Conservation (phyloP, 2,329 filamentous ascomycete genomes). For the Microascus cirrosus region DNA sequence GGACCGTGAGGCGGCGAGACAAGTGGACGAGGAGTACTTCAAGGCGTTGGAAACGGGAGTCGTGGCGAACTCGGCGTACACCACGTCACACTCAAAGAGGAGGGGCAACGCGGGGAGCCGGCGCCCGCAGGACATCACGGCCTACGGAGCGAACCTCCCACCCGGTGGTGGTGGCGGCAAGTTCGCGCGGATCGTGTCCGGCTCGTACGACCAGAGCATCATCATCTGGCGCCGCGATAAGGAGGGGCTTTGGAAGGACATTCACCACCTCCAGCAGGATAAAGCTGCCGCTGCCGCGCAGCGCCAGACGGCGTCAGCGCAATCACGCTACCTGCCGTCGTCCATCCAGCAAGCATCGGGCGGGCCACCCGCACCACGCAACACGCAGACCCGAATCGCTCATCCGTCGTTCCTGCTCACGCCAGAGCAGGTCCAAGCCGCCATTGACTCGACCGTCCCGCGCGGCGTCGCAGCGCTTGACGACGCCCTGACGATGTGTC, state of each 20-base stretch:
- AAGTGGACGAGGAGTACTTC: slow-evolving; percentile 64
- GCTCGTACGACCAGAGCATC: slow-evolving; percentile 91
- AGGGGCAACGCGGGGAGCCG: slow-evolving; percentile 60
- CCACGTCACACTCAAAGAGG: slow-evolving; percentile 21
- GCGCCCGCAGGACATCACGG: slow-evolving; percentile 63
- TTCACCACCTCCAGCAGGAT: slow-evolving; percentile 65
- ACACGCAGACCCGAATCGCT: not conserved
- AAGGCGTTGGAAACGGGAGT: slow-evolving; percentile 41
- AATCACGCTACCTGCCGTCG: not conserved
- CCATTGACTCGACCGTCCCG: slow-evolving; percentile 43
- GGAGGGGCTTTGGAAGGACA: slow-evolving; percentile 74
- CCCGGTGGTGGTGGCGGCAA: slow-evolving; percentile 82
- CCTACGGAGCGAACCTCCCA: slow-evolving; percentile 75
- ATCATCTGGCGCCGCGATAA: slow-evolving; percentile 87
- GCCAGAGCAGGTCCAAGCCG: slow-evolving; percentile 12
- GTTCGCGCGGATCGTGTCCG: slow-evolving; percentile 92
- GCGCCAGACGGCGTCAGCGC: slow-evolving; percentile 9
- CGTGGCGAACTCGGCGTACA: slow-evolving; percentile 23
- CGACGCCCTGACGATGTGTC: slow-evolving; percentile 32
- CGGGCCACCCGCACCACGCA: not conserved
- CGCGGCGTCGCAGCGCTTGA: slow-evolving; percentile 36
- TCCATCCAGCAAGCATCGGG: not conserved
- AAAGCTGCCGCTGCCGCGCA: slow-evolving; percentile 47
- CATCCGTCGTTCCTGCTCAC: not conserved
- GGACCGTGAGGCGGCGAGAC: slow-evolving; percentile 60